Base-by-base conservation (phyloP, 2,329 filamentous ascomycete genomes). In the Arthrobotrys sphaeroides region DNA sequence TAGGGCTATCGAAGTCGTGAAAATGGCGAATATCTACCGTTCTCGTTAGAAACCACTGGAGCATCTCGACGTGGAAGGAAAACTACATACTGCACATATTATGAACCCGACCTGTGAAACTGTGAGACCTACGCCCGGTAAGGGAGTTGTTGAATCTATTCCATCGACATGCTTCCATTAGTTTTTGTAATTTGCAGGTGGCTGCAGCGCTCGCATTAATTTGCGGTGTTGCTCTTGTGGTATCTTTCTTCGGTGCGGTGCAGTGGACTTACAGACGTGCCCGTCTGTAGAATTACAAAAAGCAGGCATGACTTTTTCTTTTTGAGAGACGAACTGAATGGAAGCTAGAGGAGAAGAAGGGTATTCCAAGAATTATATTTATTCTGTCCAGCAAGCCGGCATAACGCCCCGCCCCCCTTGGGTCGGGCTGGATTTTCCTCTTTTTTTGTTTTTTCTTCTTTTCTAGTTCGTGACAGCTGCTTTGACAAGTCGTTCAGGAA, bases 1-100 rank as follows among this genome's bases (percentile, higher is more conserved):
- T 55, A 88, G 81, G 67, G 87, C 88, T 42, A 86, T 80, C 47
- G 84, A 61, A n/a, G 85, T 84, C 40, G 88, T 84, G 31, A 89
- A 81, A 69, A 86, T 80, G 3, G 87, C 84, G 57, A 83, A 84
- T 49, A 81, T 83, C 82, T 83, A 77, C 36, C 12, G 43, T 26
- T 22, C 2, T 5, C 1, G 5, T 60, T 31, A 28, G 22, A 43
- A 31, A 13, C n/a, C 5, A 10, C 2, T 43, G 2, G 6, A 59
- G 31, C 33, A 28, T 12, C 40, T 36, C 9, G 13, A 9, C 9
- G 36, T 5, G 10, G 18, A 59, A 24, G 20, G 28, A 49, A 33
- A 18, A 10, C 13, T 49, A 64, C 72, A 2, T 55, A 75, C 72
- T n/a, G 45, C 72, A 53, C 72, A 75, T 62, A 68, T 33, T 75